Base-by-base conservation (phyloP, 2,329 filamentous ascomycete genomes). In the Cercospora berteroae region DNA sequence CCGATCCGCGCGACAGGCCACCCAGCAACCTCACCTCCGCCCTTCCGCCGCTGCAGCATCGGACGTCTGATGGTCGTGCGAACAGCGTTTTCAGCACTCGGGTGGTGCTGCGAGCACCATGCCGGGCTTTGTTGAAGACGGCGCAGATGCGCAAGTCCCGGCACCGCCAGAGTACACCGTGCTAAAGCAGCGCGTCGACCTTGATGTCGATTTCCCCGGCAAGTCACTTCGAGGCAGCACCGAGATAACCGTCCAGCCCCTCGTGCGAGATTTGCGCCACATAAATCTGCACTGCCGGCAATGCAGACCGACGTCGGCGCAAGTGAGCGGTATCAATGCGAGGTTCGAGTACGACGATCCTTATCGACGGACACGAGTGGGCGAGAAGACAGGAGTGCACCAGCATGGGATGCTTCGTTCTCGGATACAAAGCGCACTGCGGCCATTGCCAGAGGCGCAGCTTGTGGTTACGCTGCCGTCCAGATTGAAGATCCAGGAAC, bases 171-270 rank as follows among this genome's bases (percentile, higher is more conserved):
- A 81, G 42, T 88, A 85, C 75, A 83, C 83, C 58, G 83, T 98
- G 66, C 85, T 92, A 64, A 90, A 93, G 80, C 94, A 98, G 81
- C 91, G 92, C 78, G 89, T 99, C 60, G 90, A 93, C 74, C 84
- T 99, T 68, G 94, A 98, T 74, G 84, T 99, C 77, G 91, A 96
- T 81, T 96, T 99, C 78, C 85, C 87, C 71, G 87, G 87, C 63
- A 90, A 89, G 79, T 86, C 85, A 75, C 82, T 98, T 75, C 89
- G 87, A 69, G 95, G 95, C 60, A 90, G 87, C 70, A 92, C 91
- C 8, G 90, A 94, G 72, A 90, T 99, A 73, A 90, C 89, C 31
- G 88, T 98, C 63, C 89, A 90, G 72, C 88, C 88, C 20, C 83
- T 85, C 66, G 81, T 82, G 67, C 82, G 82, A 68, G 83, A 87